phyloP scores from a whole-genome alignment of 2,329 filamentous ascomycete genomes.

The Aspergillus fumigatus region DNA sequence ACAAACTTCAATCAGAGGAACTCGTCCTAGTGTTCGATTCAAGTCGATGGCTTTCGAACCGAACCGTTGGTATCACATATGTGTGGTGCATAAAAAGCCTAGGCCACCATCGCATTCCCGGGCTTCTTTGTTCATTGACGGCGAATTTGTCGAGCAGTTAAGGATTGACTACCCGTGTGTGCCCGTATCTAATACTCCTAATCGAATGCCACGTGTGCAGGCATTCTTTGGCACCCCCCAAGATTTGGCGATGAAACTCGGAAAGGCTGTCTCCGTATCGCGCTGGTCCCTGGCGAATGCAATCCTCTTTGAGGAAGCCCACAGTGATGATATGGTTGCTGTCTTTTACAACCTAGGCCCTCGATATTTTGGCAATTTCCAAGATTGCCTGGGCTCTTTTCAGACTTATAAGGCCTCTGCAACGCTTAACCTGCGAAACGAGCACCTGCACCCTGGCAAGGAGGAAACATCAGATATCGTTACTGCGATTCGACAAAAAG shows the following conservation, averaged over 20 bases:
- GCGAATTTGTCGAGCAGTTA: constrained; percentile 88
- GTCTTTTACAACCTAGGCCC: constrained; percentile 88
- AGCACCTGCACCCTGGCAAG: constrained; percentile 81
- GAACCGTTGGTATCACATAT: constrained; percentile 87
- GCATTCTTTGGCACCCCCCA: constrained; percentile 90
- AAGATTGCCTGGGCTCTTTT: constrained; percentile 91
- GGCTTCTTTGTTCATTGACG: constrained; percentile 84
- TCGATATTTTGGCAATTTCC: constrained; percentile 91
- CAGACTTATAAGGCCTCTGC: constrained; percentile 95
- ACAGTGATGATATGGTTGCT: constrained; percentile 87
- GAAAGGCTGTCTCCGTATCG: constrained; percentile 67
- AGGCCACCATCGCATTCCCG: constrained; percentile 72
- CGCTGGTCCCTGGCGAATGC: constrained; percentile 88
- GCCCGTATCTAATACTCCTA: constrained; percentile 59
- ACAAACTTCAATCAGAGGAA: constrained; percentile 86
- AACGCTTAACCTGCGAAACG: constrained; percentile 83
- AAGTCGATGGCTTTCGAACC: constrained; percentile 74
- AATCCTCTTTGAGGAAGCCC: constrained; percentile 77
- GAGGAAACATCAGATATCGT: constrained; percentile 91
- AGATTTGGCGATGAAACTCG: constrained; percentile 73
- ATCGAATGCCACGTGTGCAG: constrained; percentile 61
- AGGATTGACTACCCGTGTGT: constrained; percentile 81
- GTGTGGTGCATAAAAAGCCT: constrained; percentile 75
- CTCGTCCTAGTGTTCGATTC: constrained; percentile 86
- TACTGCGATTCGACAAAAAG: constrained; percentile 79